Percentiles rank a stretch among this genome's conserved stretches.
These are phyloP conservation scores for Pyrus pyrifolia DNA, from an alignment of 306 rosid species.

Conservation along the genomic window DNA sequence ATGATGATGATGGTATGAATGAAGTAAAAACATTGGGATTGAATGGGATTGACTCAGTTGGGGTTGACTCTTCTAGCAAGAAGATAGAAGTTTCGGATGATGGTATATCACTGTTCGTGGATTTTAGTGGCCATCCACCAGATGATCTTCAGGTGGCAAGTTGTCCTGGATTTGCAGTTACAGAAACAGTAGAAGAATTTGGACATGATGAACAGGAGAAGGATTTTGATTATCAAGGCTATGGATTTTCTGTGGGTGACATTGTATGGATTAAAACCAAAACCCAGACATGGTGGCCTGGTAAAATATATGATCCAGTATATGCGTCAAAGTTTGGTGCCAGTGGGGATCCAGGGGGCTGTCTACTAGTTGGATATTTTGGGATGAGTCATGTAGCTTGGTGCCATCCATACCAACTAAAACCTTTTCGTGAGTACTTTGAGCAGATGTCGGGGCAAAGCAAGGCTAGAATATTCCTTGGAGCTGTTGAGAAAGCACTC, in stretches of 20 bases:
- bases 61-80: conserved; percentile 3
- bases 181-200: conserved; percentile 5
- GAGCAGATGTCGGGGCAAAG: conserved; percentile 25
- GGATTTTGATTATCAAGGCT: conserved; percentile 6
- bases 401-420: conserved; percentile 31
- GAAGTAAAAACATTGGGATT: conserved; percentile 7
- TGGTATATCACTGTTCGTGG: conserved; percentile 32
- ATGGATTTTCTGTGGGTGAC: conserved; percentile 35
- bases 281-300: conserved; percentile 56
- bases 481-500: conserved; percentile 48
- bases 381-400: conserved; percentile 35
- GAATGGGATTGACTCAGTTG: conserved; percentile 8
- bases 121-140: conserved; percentile 21
- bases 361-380: conserved; percentile 30
- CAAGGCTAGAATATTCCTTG: conserved; percentile 37
- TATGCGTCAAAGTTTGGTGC: conserved; percentile 15
- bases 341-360: conserved; percentile 3
- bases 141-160: conserved; percentile 14
- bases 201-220: conserved; percentile 17
- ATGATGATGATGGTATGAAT: conserved; percentile 7
- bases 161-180: not conserved
- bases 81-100: conserved; percentile 27
- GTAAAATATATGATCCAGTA: conserved; percentile 31
- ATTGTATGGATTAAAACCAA: conserved; percentile 51
- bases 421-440: conserved; percentile 31